These are phyloP conservation scores for Lodderomyces jiufengensis DNA, from an alignment of 1,139 yeast species.

Conservation along the genomic window DNA sequence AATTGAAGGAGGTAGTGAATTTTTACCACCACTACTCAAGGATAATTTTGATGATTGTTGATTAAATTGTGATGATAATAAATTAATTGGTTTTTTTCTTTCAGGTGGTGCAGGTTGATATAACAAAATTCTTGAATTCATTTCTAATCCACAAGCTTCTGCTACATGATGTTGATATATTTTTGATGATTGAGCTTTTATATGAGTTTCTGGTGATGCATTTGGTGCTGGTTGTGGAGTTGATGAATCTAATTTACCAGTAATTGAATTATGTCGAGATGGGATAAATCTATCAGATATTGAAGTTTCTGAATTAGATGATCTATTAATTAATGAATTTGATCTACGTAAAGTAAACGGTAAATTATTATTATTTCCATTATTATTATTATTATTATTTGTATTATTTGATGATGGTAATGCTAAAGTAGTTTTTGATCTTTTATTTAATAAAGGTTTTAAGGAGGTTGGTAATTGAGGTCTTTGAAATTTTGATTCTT, in stretches of 20 bases:
- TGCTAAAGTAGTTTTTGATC: constrained; percentile 12
- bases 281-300: constrained; percentile 44
- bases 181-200: constrained; percentile 65
- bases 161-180: constrained; percentile 86
- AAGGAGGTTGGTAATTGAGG: constrained; percentile 19
- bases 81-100: constrained; percentile 51
- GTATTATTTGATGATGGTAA: constrained; percentile 3
- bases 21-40: constrained; percentile 6
- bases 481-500: constrained; percentile 15
- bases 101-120: constrained; percentile 89
- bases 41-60: constrained; percentile 18
- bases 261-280: constrained; percentile 39
- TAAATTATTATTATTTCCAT: not conserved
- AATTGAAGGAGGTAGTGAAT: constrained; percentile 39
- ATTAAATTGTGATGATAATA: constrained; percentile 29
- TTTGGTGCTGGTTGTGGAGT: constrained; percentile 33
- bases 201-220: constrained; percentile 52
- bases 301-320: constrained; percentile 21
- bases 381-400: too few relatives aligned
- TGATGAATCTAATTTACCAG: constrained; percentile 36
- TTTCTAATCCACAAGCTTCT: constrained; percentile 87
- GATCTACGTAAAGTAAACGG: constrained; percentile 31
- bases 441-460: constrained; percentile 12
- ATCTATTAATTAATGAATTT: constrained; percentile 30
- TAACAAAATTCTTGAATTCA: constrained; percentile 79